phyloP scores from a whole-genome alignment of 345 rosid species.

The Fremontodendron californicum region DNA sequence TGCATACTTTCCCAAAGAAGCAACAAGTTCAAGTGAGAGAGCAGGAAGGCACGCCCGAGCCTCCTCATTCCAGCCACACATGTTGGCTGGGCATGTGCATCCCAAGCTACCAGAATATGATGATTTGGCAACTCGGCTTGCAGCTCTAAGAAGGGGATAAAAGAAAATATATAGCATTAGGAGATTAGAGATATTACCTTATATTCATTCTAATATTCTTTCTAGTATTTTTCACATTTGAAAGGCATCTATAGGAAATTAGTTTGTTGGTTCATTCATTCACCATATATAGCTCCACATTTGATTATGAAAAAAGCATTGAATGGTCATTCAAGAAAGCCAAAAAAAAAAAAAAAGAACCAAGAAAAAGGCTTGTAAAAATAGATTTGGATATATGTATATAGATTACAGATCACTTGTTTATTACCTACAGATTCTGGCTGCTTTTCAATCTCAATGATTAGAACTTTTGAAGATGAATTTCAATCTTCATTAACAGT shows the following conservation, averaged over 20 bases:
- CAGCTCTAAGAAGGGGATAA: slow-evolving; percentile 33
- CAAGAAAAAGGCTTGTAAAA: not conserved
- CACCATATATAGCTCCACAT: not conserved
- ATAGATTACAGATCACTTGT: not conserved
- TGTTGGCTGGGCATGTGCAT: slow-evolving; percentile 36
- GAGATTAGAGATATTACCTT: not conserved
- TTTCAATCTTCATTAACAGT: not conserved
- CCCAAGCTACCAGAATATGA: slow-evolving; percentile 59
- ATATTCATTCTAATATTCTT: not conserved
- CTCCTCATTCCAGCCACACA: slow-evolving; percentile 31
- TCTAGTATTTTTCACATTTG: not conserved
- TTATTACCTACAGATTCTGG: not conserved
- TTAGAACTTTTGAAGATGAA: not conserved
- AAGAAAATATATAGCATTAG: not conserved
- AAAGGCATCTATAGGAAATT: not conserved
- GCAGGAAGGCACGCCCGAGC: slow-evolving; percentile 27
- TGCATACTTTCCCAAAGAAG: slow-evolving; percentile 13
- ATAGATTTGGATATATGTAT: not conserved
- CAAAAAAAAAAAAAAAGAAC: not conserved
- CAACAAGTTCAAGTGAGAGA: not conserved
- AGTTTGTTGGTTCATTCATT: slow-evolving; percentile 10
- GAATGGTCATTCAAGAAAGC: not conserved
- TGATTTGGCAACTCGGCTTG: slow-evolving; percentile 44
- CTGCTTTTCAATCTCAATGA: not conserved
- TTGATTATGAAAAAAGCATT: not conserved